Evolutionary conservation across 164 flowering plant genomes (phyloP).

Genomic region (Akebia trifoliata): DNA sequence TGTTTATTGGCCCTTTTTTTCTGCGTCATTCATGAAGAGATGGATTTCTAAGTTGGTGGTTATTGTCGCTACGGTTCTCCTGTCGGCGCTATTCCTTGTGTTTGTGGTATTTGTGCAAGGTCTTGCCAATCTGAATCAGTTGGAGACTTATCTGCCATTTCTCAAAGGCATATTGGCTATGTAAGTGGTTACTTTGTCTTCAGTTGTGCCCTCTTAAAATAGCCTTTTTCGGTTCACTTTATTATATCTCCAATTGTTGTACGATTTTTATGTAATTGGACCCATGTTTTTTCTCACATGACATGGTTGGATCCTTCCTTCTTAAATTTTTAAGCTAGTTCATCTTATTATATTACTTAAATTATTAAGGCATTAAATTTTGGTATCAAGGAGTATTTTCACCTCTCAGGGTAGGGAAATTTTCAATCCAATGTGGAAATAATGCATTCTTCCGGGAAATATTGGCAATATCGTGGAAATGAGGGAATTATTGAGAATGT

Average conservation of each 20-base stretch:
- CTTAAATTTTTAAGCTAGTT: background rate
- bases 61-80: slow-evolving; percentile 41
- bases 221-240: too few species aligned
- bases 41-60: slow-evolving; percentile 76
- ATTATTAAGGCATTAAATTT: background rate
- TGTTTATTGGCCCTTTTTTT: slow-evolving; percentile 93
- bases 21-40: slow-evolving; percentile 53
- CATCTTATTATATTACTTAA: background rate
- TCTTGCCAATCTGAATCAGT: slow-evolving; percentile 69
- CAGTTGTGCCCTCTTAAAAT: background rate
- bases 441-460: too few species aligned
- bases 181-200: slow-evolving; percentile 43
- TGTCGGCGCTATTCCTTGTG: slow-evolving; percentile 70
- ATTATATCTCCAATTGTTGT: too few species aligned
- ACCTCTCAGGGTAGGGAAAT: too few species aligned
- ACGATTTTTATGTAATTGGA: background rate
- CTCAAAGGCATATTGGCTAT: slow-evolving; percentile 48
- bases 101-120: slow-evolving; percentile 88
- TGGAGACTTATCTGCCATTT: slow-evolving; percentile 71
- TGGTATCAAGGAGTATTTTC: too few species aligned
- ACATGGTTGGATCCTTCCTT: background rate
- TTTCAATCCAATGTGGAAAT: too few species aligned
- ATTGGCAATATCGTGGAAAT: too few species aligned
- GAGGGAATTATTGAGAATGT: too few species aligned
- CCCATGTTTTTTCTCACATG: background rate